Evolutionary conservation across 73 alveolate species (phyloP).

Genomic region (Paramecium pentaurelia): DNA sequence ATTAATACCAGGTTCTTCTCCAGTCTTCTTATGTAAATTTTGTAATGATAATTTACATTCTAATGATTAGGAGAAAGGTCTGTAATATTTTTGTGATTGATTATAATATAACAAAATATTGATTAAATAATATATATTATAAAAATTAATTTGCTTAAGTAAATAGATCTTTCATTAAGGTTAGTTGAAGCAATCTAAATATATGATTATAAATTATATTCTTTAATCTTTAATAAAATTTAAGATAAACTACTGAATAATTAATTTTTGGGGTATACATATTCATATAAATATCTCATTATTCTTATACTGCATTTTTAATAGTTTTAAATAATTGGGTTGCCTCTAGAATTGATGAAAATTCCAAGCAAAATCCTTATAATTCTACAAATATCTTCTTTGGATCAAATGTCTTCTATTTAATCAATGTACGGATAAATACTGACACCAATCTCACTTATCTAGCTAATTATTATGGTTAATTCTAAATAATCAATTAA

Average conservation of each 20-base stretch:
- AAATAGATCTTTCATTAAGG: too few species aligned
- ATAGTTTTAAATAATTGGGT: background rate
- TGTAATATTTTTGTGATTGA: slow-evolving; percentile 39
- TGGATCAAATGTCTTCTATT: background rate
- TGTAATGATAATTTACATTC: slow-evolving; percentile 18
- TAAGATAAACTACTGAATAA: background rate
- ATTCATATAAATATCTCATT: background rate
- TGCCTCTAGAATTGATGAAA: background rate
- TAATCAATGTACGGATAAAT: background rate
- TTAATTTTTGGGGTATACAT: background rate
- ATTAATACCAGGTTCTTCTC: background rate
- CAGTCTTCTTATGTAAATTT: background rate
- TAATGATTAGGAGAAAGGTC: background rate
- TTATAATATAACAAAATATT: background rate
- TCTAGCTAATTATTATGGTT: background rate
- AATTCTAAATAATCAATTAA: background rate
- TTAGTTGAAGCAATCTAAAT: too few species aligned
- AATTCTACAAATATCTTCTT: background rate
- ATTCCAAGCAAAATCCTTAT: background rate
- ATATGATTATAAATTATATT: too few species aligned
- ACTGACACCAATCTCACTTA: background rate
- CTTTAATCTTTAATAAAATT: too few species aligned
- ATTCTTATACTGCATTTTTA: background rate
- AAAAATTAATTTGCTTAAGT: too few species aligned
- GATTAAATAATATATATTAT: too few species aligned